Conservation (phyloP, 1,139 yeast species). For the Saccharomyces hybrid region DNA sequence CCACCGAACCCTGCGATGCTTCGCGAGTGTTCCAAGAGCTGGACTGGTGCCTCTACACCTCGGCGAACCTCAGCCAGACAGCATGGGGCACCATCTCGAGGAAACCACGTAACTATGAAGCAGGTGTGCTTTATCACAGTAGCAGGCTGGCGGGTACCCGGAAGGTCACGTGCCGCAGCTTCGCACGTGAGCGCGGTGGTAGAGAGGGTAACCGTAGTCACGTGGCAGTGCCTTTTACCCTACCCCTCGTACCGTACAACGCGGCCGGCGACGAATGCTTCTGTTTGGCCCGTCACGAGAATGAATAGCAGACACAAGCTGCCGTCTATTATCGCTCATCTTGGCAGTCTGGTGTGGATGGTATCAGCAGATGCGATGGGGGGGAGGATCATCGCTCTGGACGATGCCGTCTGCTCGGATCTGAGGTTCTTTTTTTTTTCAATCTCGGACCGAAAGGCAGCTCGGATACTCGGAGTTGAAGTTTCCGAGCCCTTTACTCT, state of each 20-base stretch:
- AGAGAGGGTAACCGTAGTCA: not conserved
- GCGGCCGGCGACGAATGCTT: not conserved
- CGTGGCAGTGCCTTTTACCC: not conserved
- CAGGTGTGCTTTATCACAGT: conserved; percentile 45
- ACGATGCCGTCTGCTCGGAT: too few species aligned
- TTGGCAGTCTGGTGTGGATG: too few species aligned
- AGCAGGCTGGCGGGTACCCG: conserved; percentile 1
- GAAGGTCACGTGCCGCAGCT: not conserved
- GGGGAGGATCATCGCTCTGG: too few species aligned
- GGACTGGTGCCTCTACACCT: conserved; percentile 59
- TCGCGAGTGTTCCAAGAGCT: conserved; percentile 36
- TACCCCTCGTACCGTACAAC: not conserved
- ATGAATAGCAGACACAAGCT: not conserved
- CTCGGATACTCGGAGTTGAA: not conserved
- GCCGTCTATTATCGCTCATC: too few species aligned
- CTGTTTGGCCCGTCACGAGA: not conserved
- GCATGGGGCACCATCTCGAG: conserved; percentile 52
- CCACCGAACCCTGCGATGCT: conserved; percentile 11
- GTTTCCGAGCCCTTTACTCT: not conserved
- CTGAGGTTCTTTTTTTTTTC: not conserved
- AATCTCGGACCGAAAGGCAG: not conserved
- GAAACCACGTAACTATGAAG: conserved; percentile 40
- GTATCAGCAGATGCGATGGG: too few species aligned
- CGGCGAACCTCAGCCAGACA: conserved; percentile 57
- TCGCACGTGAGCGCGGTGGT: not conserved